A percentile compares a stretch with the other conserved stretches of the same genome.
Evolutionary conservation across 1,284 basidiomycete genomes (phyloP).

Genomic region (Vanrija pseudolonga): DNA sequence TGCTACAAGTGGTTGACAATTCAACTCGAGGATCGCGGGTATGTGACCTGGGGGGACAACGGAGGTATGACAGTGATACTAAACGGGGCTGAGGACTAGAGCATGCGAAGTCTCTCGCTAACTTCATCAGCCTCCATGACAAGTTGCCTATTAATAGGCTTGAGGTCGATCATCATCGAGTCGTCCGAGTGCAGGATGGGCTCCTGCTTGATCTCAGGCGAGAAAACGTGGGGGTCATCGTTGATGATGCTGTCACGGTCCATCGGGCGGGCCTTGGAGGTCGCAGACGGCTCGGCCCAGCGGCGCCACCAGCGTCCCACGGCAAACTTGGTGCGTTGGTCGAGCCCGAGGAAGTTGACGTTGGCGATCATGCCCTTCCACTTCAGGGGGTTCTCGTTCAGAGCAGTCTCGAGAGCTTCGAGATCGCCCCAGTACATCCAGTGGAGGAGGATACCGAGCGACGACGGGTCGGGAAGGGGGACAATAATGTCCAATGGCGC

Average conservation of each 20-base stretch:
- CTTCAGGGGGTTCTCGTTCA: slow-evolving; percentile 33
- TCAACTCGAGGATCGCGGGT: too few relatives aligned
- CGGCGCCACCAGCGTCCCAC: slow-evolving; percentile 47
- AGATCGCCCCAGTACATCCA: slow-evolving; percentile 49
- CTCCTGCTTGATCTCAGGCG: slow-evolving; percentile 1
- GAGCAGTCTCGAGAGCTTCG: slow-evolving; percentile 31
- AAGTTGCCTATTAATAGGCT: not conserved
- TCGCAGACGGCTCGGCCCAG: slow-evolving; percentile 27
- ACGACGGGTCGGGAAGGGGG: slow-evolving; percentile 45
- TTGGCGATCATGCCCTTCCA: slow-evolving; percentile 48
- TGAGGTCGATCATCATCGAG: not conserved
- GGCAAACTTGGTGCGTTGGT: slow-evolving; percentile 41
- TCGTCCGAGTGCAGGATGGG: not conserved
- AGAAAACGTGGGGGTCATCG: not conserved
- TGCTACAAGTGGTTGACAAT: too few relatives aligned
- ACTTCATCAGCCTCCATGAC: not conserved
- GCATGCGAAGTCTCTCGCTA: not conserved
- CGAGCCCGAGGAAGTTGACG: slow-evolving; percentile 46
- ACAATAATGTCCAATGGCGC: slow-evolving; percentile 10
- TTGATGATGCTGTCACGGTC: not conserved
- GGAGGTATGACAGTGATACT: too few relatives aligned
- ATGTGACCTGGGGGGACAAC: too few relatives aligned
- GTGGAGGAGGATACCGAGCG: slow-evolving; percentile 44
- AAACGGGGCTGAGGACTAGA: not conserved
- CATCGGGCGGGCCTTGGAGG: not conserved